Evolutionary conservation across 2,329 filamentous ascomycete genomes (phyloP), one percentile per base, ranked within the genome.

Genomic region (Dactylella cylindrospora): DNA sequence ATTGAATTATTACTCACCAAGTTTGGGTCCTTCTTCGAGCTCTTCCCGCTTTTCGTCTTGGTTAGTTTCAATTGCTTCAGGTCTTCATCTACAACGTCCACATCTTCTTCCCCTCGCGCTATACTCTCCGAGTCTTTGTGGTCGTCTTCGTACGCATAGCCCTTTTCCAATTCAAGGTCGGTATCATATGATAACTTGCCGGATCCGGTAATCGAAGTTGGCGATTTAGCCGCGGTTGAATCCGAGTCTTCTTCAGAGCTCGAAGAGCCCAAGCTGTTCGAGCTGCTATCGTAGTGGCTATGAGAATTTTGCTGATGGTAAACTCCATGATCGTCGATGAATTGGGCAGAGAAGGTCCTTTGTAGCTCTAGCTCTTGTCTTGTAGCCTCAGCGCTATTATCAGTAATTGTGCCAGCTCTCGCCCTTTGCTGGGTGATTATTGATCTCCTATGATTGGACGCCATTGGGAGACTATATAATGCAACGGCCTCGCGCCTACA

Each of bases 291-390:
- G 33, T 61, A 61, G 15, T 61, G 41, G 33, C 33, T 61, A 10
- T 61, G 47, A 13, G 55, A 43, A 15, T 23, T 13, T 13, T 47
- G 35, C 23, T 49, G 47, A 9, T 61, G 35, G 44, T 61, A 61
- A 12, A 61, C 55, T 7, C 47, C 52, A 23, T 61, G 55, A 26
- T 61, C 55, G 22, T 61, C 55, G 4, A 61, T 31, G 20, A 61
- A 61, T 23, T 46, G 47, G 8, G 47, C 55, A 32, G 55, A 61
- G 9, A 61, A 61, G 28, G 47, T 53, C 36, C 38, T 47, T 13
- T 61, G 55, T 20, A 61, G 47, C 35, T 61, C 47, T 12, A 53
- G 43, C 12, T 53, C 55, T 47, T 53, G 44, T 49, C 55, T 53
- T 10, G 55, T 46, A 9, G 15, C 8, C 15, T 32, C 23, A 28